Conservation (phyloP, 805 yeast genomes). For the Wickerhamiella hasegawae region DNA sequence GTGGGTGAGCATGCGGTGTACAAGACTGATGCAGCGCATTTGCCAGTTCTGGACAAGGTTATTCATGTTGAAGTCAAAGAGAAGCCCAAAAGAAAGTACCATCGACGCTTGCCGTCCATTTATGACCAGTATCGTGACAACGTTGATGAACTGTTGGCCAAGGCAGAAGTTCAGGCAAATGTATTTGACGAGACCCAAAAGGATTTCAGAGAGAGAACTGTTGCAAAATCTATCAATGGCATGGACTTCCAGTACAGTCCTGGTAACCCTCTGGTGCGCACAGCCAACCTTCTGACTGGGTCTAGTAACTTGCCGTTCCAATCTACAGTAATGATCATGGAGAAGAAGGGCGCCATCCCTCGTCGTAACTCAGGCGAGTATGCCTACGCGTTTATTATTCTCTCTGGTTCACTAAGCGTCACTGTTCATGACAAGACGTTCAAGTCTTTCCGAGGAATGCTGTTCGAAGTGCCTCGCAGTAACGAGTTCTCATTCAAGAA, state of each 20-base stretch:
- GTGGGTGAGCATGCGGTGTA: slow-evolving; percentile 12
- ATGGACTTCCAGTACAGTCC: slow-evolving; percentile 5
- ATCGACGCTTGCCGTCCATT: too few relatives aligned
- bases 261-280: slow-evolving; percentile 3
- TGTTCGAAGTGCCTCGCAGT: slow-evolving; percentile 12
- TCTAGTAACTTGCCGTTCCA: slow-evolving; percentile 4
- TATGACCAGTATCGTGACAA: too few relatives aligned
- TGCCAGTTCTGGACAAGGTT: too few relatives aligned
- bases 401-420: slow-evolving; percentile 10
- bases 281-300: slow-evolving; percentile 5
- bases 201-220: slow-evolving; percentile 8
- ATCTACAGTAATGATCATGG: slow-evolving; percentile 7
- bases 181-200: not conserved
- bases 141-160: too few relatives aligned
- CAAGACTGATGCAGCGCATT: too few relatives aligned
- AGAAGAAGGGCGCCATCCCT: slow-evolving; percentile 7
- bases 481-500: slow-evolving; percentile 12
- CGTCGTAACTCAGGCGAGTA: slow-evolving; percentile 7
- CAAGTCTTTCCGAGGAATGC: slow-evolving; percentile 9
- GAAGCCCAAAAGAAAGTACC: too few relatives aligned
- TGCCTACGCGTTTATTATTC: slow-evolving; percentile 11
- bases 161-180: not conserved
- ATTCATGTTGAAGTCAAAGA: too few relatives aligned
- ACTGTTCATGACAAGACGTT: slow-evolving; percentile 7
- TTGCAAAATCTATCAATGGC: slow-evolving; percentile 9